Conservation (phyloP, 148 eudicot genomes). For the Rhododendron williamsianum region DNA sequence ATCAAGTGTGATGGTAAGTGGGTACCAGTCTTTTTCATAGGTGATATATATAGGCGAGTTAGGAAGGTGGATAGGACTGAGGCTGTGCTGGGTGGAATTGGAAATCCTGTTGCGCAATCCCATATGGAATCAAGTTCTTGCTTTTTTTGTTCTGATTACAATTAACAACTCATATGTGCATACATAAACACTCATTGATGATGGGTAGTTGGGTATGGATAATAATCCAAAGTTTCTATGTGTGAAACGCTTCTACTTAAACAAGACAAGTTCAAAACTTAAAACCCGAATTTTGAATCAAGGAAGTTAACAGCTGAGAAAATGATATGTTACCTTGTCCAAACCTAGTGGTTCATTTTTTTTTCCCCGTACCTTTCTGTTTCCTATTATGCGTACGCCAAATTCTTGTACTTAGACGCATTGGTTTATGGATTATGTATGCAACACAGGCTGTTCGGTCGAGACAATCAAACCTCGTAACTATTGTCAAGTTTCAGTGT, state of each 20-base stretch:
- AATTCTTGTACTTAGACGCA: not conserved
- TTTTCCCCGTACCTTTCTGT: not conserved
- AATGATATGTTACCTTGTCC: not conserved
- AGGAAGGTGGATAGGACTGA: not conserved
- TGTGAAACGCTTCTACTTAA: not conserved
- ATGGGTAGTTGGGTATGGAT: not conserved
- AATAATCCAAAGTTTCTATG: not conserved
- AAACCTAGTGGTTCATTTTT: not conserved
- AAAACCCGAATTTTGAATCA: not conserved
- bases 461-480: not conserved
- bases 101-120: not conserved
- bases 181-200: not conserved
- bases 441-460: not conserved
- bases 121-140: not conserved
- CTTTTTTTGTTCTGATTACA: not conserved
- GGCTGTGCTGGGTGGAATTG: not conserved
- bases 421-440: not conserved
- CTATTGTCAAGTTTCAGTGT: not conserved
- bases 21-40: not conserved
- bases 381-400: not conserved
- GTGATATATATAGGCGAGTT: not conserved
- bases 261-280: not conserved
- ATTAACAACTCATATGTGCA: not conserved
- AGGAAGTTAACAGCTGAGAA: not conserved
- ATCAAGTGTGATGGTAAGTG: not conserved